These are phyloP conservation scores for Cystobasidiaceae sp. DNA, from an alignment of 1,284 basidiomycete genomes.

Conservation along the genomic window DNA sequence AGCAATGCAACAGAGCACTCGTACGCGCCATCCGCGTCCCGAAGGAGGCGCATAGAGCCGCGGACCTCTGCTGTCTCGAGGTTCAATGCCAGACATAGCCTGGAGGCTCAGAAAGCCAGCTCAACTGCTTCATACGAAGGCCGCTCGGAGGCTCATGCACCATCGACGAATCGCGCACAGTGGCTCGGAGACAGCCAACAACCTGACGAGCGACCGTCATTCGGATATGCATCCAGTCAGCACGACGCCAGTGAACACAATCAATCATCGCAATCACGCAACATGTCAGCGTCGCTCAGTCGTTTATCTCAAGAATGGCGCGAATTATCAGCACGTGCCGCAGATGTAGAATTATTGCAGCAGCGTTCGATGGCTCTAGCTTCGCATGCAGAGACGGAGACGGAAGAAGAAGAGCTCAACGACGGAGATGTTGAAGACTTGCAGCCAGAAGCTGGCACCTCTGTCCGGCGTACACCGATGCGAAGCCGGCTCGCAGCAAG, in stretches of 20 bases:
- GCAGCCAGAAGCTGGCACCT: neutral
- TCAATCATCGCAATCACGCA: neutral
- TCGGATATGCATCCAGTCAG: neutral
- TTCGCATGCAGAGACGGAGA: neutral
- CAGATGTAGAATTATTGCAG: neutral
- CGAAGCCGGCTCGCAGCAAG: neutral
- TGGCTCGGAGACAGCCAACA: neutral
- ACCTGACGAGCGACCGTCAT: neutral
- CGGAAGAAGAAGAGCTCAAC: neutral
- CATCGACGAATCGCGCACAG: neutral
- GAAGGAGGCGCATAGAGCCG: neutral
- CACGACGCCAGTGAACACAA: no score
- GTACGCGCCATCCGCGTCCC: neutral
- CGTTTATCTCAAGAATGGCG: slow-evolving; percentile 5
- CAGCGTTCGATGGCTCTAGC: neutral
- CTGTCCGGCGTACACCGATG: neutral
- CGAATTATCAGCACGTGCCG: neutral
- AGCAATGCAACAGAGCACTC: neutral
- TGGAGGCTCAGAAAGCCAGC: neutral
- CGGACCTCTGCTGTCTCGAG: neutral
- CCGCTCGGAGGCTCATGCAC: neutral
- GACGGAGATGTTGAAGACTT: neutral
- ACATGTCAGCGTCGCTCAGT: neutral
- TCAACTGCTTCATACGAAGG: no score
- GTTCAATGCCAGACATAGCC: neutral